Conservation (phyloP, 2,329 filamentous ascomycete species). For the Tolypocladium nubicola region DNA sequence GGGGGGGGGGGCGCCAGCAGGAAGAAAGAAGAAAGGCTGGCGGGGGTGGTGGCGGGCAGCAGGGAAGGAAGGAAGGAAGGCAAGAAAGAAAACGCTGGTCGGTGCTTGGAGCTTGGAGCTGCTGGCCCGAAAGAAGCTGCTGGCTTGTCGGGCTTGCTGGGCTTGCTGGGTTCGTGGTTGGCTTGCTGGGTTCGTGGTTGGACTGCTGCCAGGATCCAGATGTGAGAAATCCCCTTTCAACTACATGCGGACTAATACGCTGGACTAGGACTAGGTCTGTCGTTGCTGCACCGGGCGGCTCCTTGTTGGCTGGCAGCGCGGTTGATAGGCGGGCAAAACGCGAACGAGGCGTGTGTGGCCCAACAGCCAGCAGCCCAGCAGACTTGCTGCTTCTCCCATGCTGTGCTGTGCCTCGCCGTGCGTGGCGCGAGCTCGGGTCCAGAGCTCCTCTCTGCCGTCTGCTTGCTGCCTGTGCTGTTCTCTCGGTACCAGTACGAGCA, state of each 20-base stretch:
- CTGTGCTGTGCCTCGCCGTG: neutral
- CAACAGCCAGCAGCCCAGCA: neutral
- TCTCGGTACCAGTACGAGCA: neutral
- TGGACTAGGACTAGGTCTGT: neutral
- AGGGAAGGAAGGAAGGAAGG: neutral
- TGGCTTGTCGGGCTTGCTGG: neutral
- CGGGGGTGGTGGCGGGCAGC: neutral
- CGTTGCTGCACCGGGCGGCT: neutral
- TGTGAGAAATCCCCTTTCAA: neutral
- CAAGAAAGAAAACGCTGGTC: neutral
- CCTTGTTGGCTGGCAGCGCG: neutral
- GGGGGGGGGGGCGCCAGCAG: no score
- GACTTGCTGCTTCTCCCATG: neutral
- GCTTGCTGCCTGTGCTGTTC: neutral
- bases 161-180: neutral
- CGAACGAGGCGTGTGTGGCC: neutral
- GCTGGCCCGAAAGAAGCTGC: neutral
- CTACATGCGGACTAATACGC: neutral
- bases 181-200: neutral
- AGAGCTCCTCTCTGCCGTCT: neutral
- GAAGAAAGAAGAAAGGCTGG: neutral
- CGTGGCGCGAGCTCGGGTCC: neutral
- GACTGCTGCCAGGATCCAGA: neutral
- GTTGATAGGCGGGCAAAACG: neutral
- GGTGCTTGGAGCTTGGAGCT: neutral